These are phyloP conservation scores for Ochetophila trinervis DNA, from an alignment of 306 rosid genomes.

Conservation along the genomic window DNA sequence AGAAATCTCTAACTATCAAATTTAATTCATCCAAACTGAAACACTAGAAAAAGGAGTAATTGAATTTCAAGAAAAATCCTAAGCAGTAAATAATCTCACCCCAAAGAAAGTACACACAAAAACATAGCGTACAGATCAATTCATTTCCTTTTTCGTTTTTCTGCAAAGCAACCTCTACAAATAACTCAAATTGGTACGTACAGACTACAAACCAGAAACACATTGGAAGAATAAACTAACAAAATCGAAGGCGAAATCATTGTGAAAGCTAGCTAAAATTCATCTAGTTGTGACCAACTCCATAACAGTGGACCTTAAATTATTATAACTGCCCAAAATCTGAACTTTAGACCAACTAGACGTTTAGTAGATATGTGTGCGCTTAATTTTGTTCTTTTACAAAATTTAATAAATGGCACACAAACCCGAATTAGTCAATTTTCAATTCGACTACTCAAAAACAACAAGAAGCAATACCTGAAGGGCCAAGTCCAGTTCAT, in stretches of 20 bases:
- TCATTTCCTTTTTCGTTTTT: too few relatives aligned
- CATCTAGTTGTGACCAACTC: not conserved
- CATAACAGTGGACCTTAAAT: not conserved
- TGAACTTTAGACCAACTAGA: not conserved
- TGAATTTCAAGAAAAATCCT: too few relatives aligned
- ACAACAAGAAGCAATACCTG: conserved; percentile 24
- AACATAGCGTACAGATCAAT: too few relatives aligned
- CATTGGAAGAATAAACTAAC: too few relatives aligned
- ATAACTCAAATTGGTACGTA: not conserved
- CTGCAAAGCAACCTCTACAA: not conserved
- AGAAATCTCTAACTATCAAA: too few relatives aligned
- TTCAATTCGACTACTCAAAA: not conserved
- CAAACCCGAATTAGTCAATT: not conserved
- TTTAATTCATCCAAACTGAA: too few relatives aligned
- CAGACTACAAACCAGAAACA: not conserved
- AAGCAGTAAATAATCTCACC: not conserved
- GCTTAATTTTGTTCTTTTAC: too few relatives aligned
- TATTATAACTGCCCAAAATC: not conserved
- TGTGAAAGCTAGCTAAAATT: not conserved
- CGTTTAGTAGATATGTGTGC: too few relatives aligned
- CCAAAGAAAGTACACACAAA: too few relatives aligned
- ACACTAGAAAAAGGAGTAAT: too few relatives aligned
- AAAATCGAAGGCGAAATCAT: too few relatives aligned
- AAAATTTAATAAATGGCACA: not conserved
- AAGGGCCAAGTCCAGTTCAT: conserved; percentile 44